A percentile compares a stretch with the other conserved stretches of the same genome.
phyloP scores from a whole-genome alignment of 345 rosid genomes.

The Dimocarpus longan region DNA sequence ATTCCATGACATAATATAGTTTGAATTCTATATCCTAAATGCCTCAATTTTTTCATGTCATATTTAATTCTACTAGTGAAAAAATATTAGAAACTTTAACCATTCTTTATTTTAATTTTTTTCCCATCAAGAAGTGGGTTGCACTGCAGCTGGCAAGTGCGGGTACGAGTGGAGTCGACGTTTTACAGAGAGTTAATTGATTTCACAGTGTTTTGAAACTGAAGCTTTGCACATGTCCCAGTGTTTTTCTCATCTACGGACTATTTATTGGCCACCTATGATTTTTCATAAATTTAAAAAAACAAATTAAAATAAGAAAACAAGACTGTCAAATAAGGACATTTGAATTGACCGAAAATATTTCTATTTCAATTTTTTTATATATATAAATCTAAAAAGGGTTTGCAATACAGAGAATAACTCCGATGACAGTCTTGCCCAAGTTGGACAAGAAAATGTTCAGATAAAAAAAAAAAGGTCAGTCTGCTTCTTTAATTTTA shows the following conservation, averaged over 20 bases:
- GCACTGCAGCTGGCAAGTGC: conserved; percentile 5
- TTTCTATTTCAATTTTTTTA: background rate
- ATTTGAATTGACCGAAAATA: background rate
- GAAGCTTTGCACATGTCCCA: background rate
- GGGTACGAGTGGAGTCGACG: conserved; percentile 24
- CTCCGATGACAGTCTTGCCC: no score
- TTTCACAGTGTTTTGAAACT: conserved; percentile 11
- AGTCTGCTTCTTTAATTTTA: conserved; percentile 1
- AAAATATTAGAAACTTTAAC: background rate
- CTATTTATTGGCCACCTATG: background rate
- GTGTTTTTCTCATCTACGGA: background rate
- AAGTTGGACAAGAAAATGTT: no score
- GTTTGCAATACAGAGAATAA: background rate
- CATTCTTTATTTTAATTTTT: no score
- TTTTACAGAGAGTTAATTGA: conserved; percentile 12
- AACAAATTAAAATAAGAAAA: no score
- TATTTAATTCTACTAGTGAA: background rate
- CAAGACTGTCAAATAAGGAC: no score
- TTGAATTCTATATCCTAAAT: no score
- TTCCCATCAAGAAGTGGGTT: background rate
- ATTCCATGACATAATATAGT: no score
- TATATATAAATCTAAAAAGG: background rate
- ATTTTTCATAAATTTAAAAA: no score
- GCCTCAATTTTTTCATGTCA: background rate
- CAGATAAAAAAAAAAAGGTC: background rate